Base-by-base conservation (phyloP, 805 yeast genomes). In the Candida michaelii region DNA sequence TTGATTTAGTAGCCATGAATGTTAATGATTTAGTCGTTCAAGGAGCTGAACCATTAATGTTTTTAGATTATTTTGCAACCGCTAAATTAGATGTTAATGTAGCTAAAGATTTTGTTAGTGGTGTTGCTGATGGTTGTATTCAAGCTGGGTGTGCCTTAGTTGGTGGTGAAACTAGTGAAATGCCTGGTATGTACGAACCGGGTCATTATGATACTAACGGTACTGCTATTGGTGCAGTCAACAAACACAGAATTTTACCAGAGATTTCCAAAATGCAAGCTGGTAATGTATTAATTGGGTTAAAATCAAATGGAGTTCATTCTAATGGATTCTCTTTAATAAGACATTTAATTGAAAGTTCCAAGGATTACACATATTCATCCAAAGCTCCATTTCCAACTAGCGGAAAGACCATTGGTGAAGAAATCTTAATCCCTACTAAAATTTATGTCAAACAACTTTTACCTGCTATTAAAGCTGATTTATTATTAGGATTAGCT, bases 121-220 rank as follows among this genome's bases (percentile, higher is more conserved):
- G 99, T 66, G 99, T 93, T 50, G 97, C 97, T 37, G 86, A 86
- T 50, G 99, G 99, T 44, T 93, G 99, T 73, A 82, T 83, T 51
- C 79, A 81, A 51, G 86, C 98, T 25, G 97, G 96, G 9, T 91
- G 99, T 76, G 99, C 99, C 5, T 75, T 93, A 45, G 97, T 93
- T 41, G 99, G 99, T 43, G 99, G 99, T 52, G 99, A 93, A 69
- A 93, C 99, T 29, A 85, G 96, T 42, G 99, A 93, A 74, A 93
- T 93, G 99, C 99, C 99, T 19, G 99, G 99, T 51, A 88, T 93
- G 86, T 93, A 93, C 59, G 86, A 83, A 46, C 89, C 82, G 43
- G 95, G 95, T 25, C 98, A 93, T 67, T 93, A 93, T 61, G 99
- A 93, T 66, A 90, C 97, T 47, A 93, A 91, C 59, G 99, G 99